Conservation (phyloP, 208 protist genomes). For the Crithidia expoeki region DNA sequence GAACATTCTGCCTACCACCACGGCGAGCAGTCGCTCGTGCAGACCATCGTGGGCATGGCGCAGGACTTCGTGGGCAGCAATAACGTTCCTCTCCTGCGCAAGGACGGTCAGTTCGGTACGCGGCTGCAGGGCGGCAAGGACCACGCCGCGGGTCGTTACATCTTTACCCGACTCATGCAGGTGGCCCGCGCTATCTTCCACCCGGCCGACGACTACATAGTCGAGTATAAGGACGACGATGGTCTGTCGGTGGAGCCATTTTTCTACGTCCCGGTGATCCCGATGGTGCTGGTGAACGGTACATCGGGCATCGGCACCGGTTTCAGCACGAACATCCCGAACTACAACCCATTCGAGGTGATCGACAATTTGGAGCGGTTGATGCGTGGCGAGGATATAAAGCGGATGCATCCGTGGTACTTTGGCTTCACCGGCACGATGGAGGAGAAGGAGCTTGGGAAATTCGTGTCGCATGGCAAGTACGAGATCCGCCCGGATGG, state of each 20-base stretch:
- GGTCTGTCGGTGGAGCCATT: constrained; percentile 98
- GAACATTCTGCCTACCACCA: constrained; percentile 99
- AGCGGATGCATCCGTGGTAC: constrained; percentile 97
- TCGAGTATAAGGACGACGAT: constrained; percentile 99
- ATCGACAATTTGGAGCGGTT: constrained; percentile 91
- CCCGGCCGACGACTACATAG: constrained; percentile 97
- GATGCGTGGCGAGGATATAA: constrained; percentile 83
- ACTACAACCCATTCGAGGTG: constrained; percentile 98
- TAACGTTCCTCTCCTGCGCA: constrained; percentile 99
- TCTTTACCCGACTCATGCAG: constrained; percentile 97
- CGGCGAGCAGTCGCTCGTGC: constrained; percentile 97
- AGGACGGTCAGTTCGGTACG: constrained; percentile 99
- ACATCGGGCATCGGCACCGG: constrained; percentile 99
- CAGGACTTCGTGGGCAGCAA: constrained; percentile 99
- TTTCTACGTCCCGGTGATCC: constrained; percentile 99
- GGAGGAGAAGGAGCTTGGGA: constrained; percentile 82
- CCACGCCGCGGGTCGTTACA: constrained; percentile 98
- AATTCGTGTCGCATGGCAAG: constrained; percentile 77
- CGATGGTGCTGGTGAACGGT: constrained; percentile 99
- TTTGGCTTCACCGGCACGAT: constrained; percentile 95
- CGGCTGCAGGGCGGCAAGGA: constrained; percentile 98
- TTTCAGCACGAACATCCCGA: constrained; percentile 98
- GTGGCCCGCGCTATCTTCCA: constrained; percentile 96
- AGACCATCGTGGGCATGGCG: constrained; percentile 99
- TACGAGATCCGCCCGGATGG: constrained; percentile 74